Base-by-base conservation (phyloP, 2,329 filamentous ascomycete species). In the Ceratocystis destructans region DNA sequence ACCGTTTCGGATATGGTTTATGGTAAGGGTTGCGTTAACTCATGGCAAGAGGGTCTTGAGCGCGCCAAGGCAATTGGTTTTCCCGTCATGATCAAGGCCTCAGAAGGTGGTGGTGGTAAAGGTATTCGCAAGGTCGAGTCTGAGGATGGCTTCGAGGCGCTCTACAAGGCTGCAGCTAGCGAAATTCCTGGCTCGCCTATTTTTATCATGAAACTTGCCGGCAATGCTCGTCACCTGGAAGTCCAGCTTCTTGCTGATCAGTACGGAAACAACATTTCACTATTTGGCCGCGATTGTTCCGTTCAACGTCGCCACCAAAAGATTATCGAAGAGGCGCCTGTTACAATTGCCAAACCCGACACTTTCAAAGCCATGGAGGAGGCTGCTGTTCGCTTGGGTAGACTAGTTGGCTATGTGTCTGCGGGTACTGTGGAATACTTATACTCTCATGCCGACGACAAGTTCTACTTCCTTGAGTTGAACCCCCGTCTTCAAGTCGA, bases 81-180 rank as follows among this genome's bases (percentile, higher is more conserved):
- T 80, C 94, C 94, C 17, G 89, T 99, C 80, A 99, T 99, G 94
- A 90, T 99, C 76, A 99, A 99, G 82, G 94, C 94, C n/a, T 97
- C 94, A 2, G 94, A 99, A 80, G 94, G 94, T 79, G 94, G 94
- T 79, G 94, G 94, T 79, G 94, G 94, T 75, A 99, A 99, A 82
- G 94, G 94, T 83, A 99, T 99, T 75, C 90, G 95, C 75, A 96
- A 97, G 79, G 94, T 94, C 71, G 82, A 90, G 69, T 81, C 81
- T 69, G 92, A 96, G 75, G 87, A 93, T 53, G 86, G 88, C 69
- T 99, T 99, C 73, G 82, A 88, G 74, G 81, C 82, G 71, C 81
- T 97, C 59, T 99, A 97, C 83, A 94, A 95, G 77, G 94, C 93
- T 59, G 94, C 95, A 25, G 92, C 94, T 4, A 96, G 88, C 76